Evolutionary conservation across 2,329 filamentous ascomycete genomes (phyloP).

Genomic region (Claviceps humidiphila): DNA sequence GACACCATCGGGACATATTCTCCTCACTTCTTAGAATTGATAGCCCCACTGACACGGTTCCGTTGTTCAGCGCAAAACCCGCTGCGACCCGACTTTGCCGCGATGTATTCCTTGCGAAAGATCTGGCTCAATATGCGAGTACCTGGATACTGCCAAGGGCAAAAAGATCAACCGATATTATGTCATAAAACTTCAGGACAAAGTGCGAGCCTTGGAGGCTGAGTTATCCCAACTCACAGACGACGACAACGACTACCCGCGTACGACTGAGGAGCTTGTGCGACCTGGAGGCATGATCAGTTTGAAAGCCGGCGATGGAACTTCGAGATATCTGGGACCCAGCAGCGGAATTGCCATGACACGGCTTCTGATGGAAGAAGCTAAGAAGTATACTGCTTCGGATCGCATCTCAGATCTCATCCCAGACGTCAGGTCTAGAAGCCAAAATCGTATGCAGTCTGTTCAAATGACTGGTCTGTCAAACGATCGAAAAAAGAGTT

Average conservation of each 20-base stretch:
- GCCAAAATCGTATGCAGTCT: slow-evolving; percentile 43
- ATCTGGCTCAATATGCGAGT: slow-evolving; percentile 84
- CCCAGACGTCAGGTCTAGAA: slow-evolving; percentile 54
- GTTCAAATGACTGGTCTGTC: slow-evolving; percentile 35
- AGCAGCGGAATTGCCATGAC: slow-evolving; percentile 95
- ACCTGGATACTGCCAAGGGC: slow-evolving; percentile 81
- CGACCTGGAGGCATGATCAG: slow-evolving; percentile 76
- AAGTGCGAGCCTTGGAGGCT: slow-evolving; percentile 66
- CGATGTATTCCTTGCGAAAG: slow-evolving; percentile 87
- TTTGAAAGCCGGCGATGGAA: slow-evolving; percentile 74
- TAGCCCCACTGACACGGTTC: slow-evolving; percentile 2
- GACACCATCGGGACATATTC: background rate
- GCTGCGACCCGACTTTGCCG: slow-evolving; percentile 86
- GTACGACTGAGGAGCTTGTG: slow-evolving; percentile 71
- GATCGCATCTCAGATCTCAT: slow-evolving; percentile 88
- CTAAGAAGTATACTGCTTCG: slow-evolving; percentile 82
- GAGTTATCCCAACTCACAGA: slow-evolving; percentile 70
- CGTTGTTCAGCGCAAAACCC: slow-evolving; percentile 65
- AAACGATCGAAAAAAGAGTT: slow-evolving; percentile 65
- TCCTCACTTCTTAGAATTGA: background rate
- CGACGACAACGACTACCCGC: slow-evolving; percentile 56
- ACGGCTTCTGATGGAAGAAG: slow-evolving; percentile 87
- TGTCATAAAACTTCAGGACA: slow-evolving; percentile 82
- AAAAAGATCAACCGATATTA: slow-evolving; percentile 81
- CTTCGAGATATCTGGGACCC: slow-evolving; percentile 75